phyloP scores from a whole-genome alignment of 495 filamentous ascomycete genomes.

The Trichoderma gamsii region DNA sequence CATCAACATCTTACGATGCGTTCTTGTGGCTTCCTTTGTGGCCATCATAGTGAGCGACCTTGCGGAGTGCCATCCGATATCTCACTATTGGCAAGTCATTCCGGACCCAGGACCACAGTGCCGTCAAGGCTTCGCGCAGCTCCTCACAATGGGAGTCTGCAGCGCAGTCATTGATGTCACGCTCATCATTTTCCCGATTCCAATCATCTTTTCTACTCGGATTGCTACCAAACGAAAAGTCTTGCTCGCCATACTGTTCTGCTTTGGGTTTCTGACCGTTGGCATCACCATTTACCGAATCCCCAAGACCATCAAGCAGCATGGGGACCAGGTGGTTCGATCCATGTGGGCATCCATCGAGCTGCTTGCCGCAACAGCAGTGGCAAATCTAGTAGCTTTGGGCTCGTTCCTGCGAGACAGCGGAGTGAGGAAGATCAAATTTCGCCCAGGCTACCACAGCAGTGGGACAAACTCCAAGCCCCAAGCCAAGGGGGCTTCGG shows the following conservation, averaged over 20 bases:
- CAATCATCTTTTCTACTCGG: conserved; percentile 55
- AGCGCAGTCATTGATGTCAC: conserved; percentile 70
- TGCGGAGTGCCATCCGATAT: conserved; percentile 64
- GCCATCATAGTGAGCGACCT: conserved; percentile 64
- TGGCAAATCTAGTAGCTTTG: conserved; percentile 58
- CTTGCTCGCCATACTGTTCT: conserved; percentile 56
- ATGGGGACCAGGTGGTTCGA: conserved; percentile 54
- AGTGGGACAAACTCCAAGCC: neutral
- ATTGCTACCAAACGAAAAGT: conserved; percentile 52
- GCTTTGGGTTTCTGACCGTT: conserved; percentile 58
- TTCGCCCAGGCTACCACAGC: conserved; percentile 35
- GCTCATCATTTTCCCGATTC: conserved; percentile 68
- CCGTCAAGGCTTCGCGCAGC: conserved; percentile 59
- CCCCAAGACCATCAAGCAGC: conserved; percentile 46
- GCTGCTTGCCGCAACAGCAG: conserved; percentile 53
- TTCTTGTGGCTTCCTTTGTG: conserved; percentile 60
- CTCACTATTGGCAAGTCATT: conserved; percentile 70
- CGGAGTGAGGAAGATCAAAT: conserved; percentile 57
- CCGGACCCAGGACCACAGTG: conserved; percentile 69
- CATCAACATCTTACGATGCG: conserved; percentile 56
- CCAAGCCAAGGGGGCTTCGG: neutral
- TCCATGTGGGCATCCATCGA: conserved; percentile 61
- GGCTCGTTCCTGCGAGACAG: conserved; percentile 62
- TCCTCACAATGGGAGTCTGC: conserved; percentile 64
- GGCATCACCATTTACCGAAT: conserved; percentile 58